Percentiles rank a stretch among this genome's conserved stretches.
Evolutionary conservation across 495 filamentous ascomycete species (phyloP).

Genomic region (Podospora conica): DNA sequence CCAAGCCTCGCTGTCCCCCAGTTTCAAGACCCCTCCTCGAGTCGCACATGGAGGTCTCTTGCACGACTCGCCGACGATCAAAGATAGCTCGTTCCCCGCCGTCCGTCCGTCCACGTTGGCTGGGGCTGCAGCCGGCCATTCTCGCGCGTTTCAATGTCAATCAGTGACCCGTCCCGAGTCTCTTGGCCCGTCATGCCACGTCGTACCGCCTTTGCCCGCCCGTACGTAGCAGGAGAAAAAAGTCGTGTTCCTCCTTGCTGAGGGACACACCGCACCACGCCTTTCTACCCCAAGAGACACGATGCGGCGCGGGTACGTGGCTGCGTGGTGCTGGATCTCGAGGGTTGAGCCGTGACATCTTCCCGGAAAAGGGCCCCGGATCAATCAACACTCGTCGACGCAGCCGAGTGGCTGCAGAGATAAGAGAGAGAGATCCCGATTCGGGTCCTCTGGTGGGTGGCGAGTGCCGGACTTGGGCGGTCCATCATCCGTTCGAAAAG

Average conservation of each 20-base stretch:
- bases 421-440: slow-evolving; percentile 16
- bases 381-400: slow-evolving; percentile 1
- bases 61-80: slow-evolving; percentile 3
- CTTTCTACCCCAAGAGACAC: background rate
- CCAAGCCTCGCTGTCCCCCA: background rate
- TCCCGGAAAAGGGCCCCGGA: slow-evolving; percentile 4
- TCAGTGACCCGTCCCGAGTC: background rate
- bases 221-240: background rate
- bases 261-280: background rate
- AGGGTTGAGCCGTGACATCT: background rate
- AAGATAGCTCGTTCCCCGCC: background rate
- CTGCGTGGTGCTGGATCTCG: slow-evolving; percentile 2
- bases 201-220: background rate
- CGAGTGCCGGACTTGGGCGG: background rate
- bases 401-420: slow-evolving; percentile 23
- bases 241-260: background rate
- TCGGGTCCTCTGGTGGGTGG: slow-evolving; percentile 7
- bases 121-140: slow-evolving; percentile 5
- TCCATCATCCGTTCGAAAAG: background rate
- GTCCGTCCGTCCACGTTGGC: too few species aligned
- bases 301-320: background rate
- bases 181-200: slow-evolving; percentile 5
- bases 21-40: background rate
- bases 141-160: slow-evolving; percentile 5
- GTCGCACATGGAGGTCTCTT: slow-evolving; percentile 6